phyloP scores from a whole-genome alignment of 2,329 filamentous ascomycete species.

The Fusarium ramigenum region DNA sequence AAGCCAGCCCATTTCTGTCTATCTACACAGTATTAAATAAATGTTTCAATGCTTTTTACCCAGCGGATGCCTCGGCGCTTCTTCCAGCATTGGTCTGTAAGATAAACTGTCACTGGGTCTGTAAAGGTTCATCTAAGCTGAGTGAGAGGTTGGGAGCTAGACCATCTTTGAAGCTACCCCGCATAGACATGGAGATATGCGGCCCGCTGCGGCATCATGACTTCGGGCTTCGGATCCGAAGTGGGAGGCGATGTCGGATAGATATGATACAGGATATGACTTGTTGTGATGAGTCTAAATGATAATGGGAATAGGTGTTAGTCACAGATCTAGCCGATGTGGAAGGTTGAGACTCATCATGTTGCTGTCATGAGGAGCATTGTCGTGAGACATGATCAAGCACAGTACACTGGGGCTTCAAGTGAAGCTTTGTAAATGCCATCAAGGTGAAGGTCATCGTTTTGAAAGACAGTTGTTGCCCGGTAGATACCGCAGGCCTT shows the following conservation, averaged over 20 bases:
- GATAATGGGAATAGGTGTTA: background rate
- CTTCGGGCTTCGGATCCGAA: slow-evolving; percentile 10
- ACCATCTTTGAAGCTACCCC: slow-evolving; percentile 17
- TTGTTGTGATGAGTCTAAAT: background rate
- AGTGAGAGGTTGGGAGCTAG: slow-evolving; percentile 9
- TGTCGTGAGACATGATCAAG: background rate
- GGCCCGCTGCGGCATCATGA: slow-evolving; percentile 7
- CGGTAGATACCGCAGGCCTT: background rate
- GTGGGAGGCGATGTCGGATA: slow-evolving; percentile 2
- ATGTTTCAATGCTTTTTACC: background rate
- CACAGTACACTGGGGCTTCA: no score
- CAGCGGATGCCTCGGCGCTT: slow-evolving; percentile 9
- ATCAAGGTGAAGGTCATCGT: background rate
- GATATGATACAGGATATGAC: background rate
- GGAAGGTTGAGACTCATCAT: background rate
- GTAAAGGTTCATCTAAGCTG: background rate
- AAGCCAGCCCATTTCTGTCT: background rate
- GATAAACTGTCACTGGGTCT: background rate
- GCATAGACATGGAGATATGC: background rate
- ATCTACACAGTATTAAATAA: background rate
- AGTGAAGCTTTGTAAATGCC: no score
- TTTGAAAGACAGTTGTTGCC: background rate
- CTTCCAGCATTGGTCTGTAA: background rate
- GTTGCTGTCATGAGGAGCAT: background rate
- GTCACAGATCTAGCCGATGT: background rate